A percentile compares a stretch with the other conserved stretches of the same genome.
phyloP scores from a whole-genome alignment of 306 rosid genomes.

The Cucumis hystrix region DNA sequence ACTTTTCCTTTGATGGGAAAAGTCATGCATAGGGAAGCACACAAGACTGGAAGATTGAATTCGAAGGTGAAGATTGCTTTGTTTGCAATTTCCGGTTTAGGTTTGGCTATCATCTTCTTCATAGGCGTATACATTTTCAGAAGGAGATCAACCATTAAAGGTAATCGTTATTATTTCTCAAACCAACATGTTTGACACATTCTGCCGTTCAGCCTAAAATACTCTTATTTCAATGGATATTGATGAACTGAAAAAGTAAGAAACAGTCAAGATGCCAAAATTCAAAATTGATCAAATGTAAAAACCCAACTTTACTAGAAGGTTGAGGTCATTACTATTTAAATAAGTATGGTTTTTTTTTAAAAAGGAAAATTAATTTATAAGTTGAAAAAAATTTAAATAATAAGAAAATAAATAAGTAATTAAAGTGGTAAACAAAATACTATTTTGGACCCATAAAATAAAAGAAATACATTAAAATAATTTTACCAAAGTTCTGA shows the following conservation, averaged over 20 bases:
- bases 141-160: slow-evolving; percentile 10
- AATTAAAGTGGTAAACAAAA: too few species aligned
- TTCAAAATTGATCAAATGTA: not conserved
- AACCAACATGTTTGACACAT: not conserved
- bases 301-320: too few species aligned
- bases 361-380: too few species aligned
- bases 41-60: not conserved
- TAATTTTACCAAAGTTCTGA: too few species aligned
- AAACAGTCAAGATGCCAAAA: not conserved
- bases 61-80: slow-evolving; percentile 16
- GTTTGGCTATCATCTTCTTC: slow-evolving; percentile 12
- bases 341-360: too few species aligned
- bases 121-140: slow-evolving; percentile 12
- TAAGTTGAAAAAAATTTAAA: too few species aligned
- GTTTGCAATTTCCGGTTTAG: slow-evolving; percentile 1
- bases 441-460: too few species aligned
- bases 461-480: too few species aligned
- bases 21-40: not conserved
- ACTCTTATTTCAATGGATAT: not conserved
- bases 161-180: slow-evolving; percentile 7
- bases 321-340: too few species aligned
- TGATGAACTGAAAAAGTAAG: not conserved
- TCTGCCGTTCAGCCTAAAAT: not conserved
- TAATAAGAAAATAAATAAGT: too few species aligned
- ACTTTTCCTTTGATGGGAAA: not conserved